Evolutionary conservation across 1,284 basidiomycete species (phyloP).

Genomic region (Ganoderma multipileum): DNA sequence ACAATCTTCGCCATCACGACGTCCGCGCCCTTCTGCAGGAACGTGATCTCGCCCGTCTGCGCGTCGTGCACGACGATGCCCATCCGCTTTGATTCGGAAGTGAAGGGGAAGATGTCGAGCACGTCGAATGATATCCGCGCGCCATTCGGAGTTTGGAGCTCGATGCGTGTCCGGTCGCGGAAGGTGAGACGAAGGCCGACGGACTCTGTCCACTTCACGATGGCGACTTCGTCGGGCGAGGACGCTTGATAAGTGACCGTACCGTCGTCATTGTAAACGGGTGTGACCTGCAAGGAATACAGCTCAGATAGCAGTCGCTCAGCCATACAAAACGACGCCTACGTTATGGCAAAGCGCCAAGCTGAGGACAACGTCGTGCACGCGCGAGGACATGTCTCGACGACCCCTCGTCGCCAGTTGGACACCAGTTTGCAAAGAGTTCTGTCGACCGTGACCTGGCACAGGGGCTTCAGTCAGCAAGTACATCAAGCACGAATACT

Average conservation of each 20-base stretch:
- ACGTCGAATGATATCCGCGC: slow-evolving; percentile 79
- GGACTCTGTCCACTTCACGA: slow-evolving; percentile 97
- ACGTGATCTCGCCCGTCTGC: slow-evolving; percentile 79
- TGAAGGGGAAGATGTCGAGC: slow-evolving; percentile 97
- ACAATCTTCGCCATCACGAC: slow-evolving; percentile 97
- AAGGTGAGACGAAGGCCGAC: slow-evolving; percentile 89
- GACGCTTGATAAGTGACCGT: slow-evolving; percentile 97
- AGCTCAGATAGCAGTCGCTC: background rate
- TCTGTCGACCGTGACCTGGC: slow-evolving; percentile 52
- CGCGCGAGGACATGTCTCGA: slow-evolving; percentile 93
- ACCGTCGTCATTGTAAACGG: slow-evolving; percentile 93
- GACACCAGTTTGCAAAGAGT: slow-evolving; percentile 70
- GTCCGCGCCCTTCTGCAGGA: slow-evolving; percentile 97
- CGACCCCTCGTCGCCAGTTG: slow-evolving; percentile 85
- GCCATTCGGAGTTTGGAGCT: slow-evolving; percentile 75
- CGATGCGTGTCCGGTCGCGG: slow-evolving; percentile 89
- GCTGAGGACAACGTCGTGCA: slow-evolving; percentile 94
- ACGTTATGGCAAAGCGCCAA: slow-evolving; percentile 98
- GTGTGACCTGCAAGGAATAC: slow-evolving; percentile 76
- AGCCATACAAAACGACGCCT: slow-evolving; percentile 30
- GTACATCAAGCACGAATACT: background rate
- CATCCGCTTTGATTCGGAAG: slow-evolving; percentile 99
- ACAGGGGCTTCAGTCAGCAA: background rate
- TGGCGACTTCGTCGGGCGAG: slow-evolving; percentile 98
- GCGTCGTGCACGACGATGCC: slow-evolving; percentile 92